Evolutionary conservation across 1,284 basidiomycete genomes (phyloP), one percentile per base, ranked within the genome.

Genomic region (Ceraceosorus guamensis): DNA sequence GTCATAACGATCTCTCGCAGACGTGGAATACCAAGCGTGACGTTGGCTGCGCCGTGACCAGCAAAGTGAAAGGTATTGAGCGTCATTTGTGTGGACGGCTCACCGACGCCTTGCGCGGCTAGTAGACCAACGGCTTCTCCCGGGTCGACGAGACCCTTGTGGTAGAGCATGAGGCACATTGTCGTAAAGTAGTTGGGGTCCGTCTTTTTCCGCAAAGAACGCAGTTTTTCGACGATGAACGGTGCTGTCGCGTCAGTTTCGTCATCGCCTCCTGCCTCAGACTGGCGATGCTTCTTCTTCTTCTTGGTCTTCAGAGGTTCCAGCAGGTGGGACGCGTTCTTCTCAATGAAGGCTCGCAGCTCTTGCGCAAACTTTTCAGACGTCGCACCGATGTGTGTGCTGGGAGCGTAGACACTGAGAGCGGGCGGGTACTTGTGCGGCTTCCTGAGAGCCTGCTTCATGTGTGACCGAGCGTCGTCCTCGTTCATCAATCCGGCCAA

Each of bases 31-130:
- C 95, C 95, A 49, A 99, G 83, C 2, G 95, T 99, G 62, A 99
- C 95, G 77, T 99, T 99, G 43, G 95, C 95, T 58, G 95, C 95
- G 79, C 95, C 95, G 77, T 98, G 95, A 68, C 93, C 91, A 87
- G 72, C 56, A 77, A 98, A 96, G 81, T 99, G 95, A 85, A 99
- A 99, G 8, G 95, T 99, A 77, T 99, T 99, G 66, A 99, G 80
- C 33, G 95, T 99, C 95, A 99, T 99, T 77, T 99, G 95, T 1
- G 95, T 99, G 30, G 95, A 98, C 4, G 95, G 95, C 78, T 99
- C 95, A 59, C 95, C 95, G 48, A 99, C 85, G 89, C 92, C 90
- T 81, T 99, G 95, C 24, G 92, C 93, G n/a, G 95, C 95, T 50
- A 99, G 81, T 48, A 98, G 78, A 55, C 95, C 95, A 50, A 99